Base-by-base conservation (phyloP, 78 protist species). In the Polysphondylium violaceum region DNA sequence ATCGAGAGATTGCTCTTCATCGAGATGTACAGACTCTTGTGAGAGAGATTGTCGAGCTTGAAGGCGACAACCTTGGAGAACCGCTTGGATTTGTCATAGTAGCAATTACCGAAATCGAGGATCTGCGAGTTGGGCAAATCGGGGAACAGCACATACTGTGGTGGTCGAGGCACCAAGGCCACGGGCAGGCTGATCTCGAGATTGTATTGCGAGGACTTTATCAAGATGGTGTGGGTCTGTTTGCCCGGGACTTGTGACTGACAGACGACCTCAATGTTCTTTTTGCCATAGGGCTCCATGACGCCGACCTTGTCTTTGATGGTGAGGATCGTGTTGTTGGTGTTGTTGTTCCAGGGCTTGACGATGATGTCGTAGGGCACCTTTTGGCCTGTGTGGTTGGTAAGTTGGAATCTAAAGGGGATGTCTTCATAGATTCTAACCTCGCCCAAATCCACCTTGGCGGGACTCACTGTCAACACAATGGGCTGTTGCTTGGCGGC, bases 211-310 rank as follows among this genome's bases (percentile, higher is more conserved):
- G 36, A 17, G 19, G 58, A 35, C 3, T 35, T 19, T 11, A 83
- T 47, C 0, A 58, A 5, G 33, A 83, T 71, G 0, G 71, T 58
- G 43, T 83, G 91, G 5, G 78, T 83, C 58, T 83, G 91, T 55
- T 69, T 67, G 6, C 91, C 91, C 50, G 91, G 79, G 3, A 69
- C n/a, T 16, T 83, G 91, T 31, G 91, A 79, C 33, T 83, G 91
- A 58, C 91, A 83, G 21, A 83, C 59, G 8, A 59, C 91, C 44
- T 83, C 91, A 41, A 83, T 31, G 12, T 3, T 56, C 29, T 44
- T 51, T 51, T 64, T 50, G 47, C 91, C 91, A 58, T 69, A 83
- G 23, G 91, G 91, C 2, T 83, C 91, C 7, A 83, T 69, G 3
- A 69, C 43, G 33, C 91, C 91, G 9, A 50, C 7, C 47, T 69